Evolutionary conservation across 345 rosid species (phyloP).

Genomic region (Combretum micranthum): DNA sequence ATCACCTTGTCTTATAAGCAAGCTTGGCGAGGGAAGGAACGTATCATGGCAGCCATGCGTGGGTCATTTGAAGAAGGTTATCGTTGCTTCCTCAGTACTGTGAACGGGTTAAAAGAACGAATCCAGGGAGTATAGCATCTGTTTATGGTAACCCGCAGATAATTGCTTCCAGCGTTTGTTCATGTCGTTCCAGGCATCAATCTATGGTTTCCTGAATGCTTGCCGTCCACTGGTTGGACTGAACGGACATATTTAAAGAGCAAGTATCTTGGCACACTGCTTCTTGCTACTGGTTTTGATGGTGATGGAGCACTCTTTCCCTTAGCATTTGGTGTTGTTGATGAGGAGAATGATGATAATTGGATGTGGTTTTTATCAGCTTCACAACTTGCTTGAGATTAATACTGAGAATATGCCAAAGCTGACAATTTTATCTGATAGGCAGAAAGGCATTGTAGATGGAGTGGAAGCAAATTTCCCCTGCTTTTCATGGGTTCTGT

Average conservation of each 20-base stretch:
- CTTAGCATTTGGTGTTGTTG: constrained; percentile 88
- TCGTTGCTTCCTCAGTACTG: constrained; percentile 92
- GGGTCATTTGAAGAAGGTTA: constrained; percentile 98
- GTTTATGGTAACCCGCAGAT: constrained; percentile 77
- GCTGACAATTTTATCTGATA: constrained; percentile 88
- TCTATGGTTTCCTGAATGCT: constrained; percentile 89
- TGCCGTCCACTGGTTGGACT: constrained; percentile 94
- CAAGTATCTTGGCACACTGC: constrained; percentile 88
- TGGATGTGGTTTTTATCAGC: constrained; percentile 99
- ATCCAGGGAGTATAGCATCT: constrained; percentile 85
- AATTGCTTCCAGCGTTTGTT: constrained; percentile 91
- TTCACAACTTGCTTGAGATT: constrained; percentile 83
- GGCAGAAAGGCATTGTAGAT: constrained; percentile 83
- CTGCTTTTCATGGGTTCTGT: constrained; percentile 96
- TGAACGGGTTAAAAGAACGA: constrained; percentile 81
- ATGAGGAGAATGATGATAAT: constrained; percentile 92
- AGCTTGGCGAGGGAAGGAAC: constrained; percentile 99
- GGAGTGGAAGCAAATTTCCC: constrained; percentile 93
- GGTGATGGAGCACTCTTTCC: constrained; percentile 96
- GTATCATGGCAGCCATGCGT: constrained; percentile 97
- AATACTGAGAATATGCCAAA: constrained; percentile 97
- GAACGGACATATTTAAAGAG: constrained; percentile 82
- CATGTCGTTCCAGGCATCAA: constrained; percentile 96
- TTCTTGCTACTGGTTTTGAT: constrained; percentile 93
- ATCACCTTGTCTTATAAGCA: constrained; percentile 94